Evolutionary conservation across 108 stramenopile species (phyloP).

Genomic region (Mediolabrus comicus): DNA sequence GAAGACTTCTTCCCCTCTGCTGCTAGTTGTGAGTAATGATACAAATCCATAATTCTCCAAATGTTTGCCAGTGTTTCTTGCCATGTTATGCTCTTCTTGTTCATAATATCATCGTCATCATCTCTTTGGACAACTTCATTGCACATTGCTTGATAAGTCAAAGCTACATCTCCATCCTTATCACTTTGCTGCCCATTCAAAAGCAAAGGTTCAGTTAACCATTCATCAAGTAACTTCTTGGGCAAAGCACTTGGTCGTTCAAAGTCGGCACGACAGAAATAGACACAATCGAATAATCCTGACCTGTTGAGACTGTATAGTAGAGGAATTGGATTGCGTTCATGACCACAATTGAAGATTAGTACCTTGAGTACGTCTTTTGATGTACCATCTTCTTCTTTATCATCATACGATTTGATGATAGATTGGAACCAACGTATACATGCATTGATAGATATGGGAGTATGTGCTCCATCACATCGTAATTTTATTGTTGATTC

Average conservation of each 20-base stretch:
- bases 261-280: slow-evolving; percentile 64
- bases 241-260: slow-evolving; percentile 70
- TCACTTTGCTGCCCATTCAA: not conserved
- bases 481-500: slow-evolving; percentile 30
- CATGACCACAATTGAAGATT: slow-evolving; percentile 85
- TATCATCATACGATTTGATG: not conserved
- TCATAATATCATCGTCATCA: not conserved
- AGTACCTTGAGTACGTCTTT: slow-evolving; percentile 32
- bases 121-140: too few relatives aligned
- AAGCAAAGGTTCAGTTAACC: slow-evolving; percentile 32
- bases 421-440: slow-evolving; percentile 58
- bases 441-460: slow-evolving; percentile 64
- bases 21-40: not conserved
- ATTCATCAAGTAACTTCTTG: slow-evolving; percentile 45
- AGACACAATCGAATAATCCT: slow-evolving; percentile 52
- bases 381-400: not conserved
- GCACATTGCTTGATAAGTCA: not conserved
- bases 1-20: not conserved
- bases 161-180: not conserved
- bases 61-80: not conserved
- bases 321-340: slow-evolving; percentile 75
- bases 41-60: not conserved
- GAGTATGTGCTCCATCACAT: slow-evolving; percentile 82
- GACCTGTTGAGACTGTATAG: slow-evolving; percentile 33
- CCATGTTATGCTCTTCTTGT: not conserved